Evolutionary conservation across 805 yeast genomes (phyloP).

Genomic region (Wickerhamiella qilinensis): DNA sequence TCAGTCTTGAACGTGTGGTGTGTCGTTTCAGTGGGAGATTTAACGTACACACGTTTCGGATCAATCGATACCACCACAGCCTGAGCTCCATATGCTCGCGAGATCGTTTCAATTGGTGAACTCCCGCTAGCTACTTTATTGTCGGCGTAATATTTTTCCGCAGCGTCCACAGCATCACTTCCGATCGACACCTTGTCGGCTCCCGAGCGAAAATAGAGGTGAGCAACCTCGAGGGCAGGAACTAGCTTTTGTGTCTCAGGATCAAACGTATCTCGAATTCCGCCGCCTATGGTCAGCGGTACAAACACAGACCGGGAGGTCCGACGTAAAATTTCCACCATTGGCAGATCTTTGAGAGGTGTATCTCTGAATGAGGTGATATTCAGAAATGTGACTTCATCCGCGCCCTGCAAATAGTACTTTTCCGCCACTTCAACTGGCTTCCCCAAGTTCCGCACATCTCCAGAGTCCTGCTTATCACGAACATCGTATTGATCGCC

Average conservation of each 20-base stretch:
- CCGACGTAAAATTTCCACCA: slow-evolving; percentile 70
- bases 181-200: slow-evolving; percentile 98
- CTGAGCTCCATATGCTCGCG: slow-evolving; percentile 84
- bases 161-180: slow-evolving; percentile 89
- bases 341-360: slow-evolving; percentile 84
- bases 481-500: slow-evolving; percentile 98
- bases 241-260: slow-evolving; percentile 57
- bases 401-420: slow-evolving; percentile 91
- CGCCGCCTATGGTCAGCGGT: slow-evolving; percentile 97
- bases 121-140: slow-evolving; percentile 48
- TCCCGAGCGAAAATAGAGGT: slow-evolving; percentile 83
- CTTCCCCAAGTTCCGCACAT: slow-evolving; percentile 83
- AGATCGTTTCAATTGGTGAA: slow-evolving; percentile 86
- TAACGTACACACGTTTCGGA: slow-evolving; percentile 77
- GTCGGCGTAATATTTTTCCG: slow-evolving; percentile 56
- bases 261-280: slow-evolving; percentile 79
- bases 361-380: slow-evolving; percentile 93
- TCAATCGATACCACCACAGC: slow-evolving; percentile 98
- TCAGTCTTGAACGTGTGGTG: slow-evolving; percentile 51
- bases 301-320: slow-evolving; percentile 89
- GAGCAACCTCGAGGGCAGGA: slow-evolving; percentile 83
- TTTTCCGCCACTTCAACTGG: slow-evolving; percentile 89
- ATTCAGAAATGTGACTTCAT: slow-evolving; percentile 86
- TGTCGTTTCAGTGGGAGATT: slow-evolving; percentile 38
- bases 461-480: slow-evolving; percentile 37